Conservation (phyloP, 2,329 filamentous ascomycete genomes). For the Seiridium cupressi region DNA sequence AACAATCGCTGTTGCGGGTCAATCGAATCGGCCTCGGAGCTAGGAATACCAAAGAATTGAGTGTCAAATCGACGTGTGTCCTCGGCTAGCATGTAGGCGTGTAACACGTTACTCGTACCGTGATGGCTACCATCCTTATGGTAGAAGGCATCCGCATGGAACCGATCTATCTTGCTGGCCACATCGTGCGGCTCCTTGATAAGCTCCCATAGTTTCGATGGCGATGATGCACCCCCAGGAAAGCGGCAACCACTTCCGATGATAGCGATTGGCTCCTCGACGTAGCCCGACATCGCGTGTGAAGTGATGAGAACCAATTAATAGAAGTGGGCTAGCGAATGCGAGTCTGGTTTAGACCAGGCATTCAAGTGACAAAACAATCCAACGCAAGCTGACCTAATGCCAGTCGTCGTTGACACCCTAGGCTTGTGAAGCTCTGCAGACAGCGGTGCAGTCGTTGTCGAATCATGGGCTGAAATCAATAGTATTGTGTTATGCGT, state of each 20-base stretch:
- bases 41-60: constrained; percentile 37
- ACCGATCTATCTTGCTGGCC: constrained; percentile 4
- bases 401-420: too few species aligned
- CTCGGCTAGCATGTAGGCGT: constrained; percentile 19
- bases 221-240: constrained; percentile 7
- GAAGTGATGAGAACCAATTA: too few species aligned
- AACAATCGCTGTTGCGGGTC: constrained; percentile 38
- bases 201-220: constrained; percentile 9
- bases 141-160: constrained; percentile 12
- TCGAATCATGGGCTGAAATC: too few species aligned
- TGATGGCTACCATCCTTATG: constrained; percentile 16
- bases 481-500: too few species aligned
- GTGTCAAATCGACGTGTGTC: constrained; percentile 31
- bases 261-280: constrained; percentile 13
- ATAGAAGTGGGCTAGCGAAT: too few species aligned
- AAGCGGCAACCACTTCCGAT: constrained; percentile 12
- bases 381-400: too few species aligned
- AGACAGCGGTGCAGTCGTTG: too few species aligned
- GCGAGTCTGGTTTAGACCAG: too few species aligned
- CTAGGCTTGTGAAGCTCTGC: too few species aligned
- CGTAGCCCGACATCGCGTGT: too few species aligned
- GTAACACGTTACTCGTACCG: constrained; percentile 18
- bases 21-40: constrained; percentile 31
- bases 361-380: too few species aligned
- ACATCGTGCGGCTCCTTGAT: constrained; percentile 6